Base-by-base conservation (phyloP, 768 basidiomycete genomes). In the Lactarius vividus region DNA sequence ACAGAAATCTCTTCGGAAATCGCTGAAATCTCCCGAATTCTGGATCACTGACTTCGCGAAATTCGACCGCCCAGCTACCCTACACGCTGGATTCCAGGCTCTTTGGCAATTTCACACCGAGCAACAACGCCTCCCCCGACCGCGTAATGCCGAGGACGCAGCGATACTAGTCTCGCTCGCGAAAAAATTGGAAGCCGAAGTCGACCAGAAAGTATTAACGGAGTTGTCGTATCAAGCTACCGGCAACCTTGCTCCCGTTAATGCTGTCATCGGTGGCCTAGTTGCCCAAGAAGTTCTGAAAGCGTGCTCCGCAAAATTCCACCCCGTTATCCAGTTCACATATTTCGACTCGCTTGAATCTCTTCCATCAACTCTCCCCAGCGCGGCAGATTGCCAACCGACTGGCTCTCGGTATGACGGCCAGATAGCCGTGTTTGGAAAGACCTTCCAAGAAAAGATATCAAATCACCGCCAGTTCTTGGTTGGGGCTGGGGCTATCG, bases 341-440 rank as follows among this genome's bases (percentile, higher is more conserved):
- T 99, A 98, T 82, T 95, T 98, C 74, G 97, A 99, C 77, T 96
- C 97, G 11, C 82, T 99, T 56, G 97, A 99, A 75, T 96, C 96
- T 0, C 81, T 98, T 55, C 97, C 97, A 16, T 77, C 81, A 20
- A 76, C 76, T 16, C 79, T 89, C 42, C 94, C 95, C 1, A 83
- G 87, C 10, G 96, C 96, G 74, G 82, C 80, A 54, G 96, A 98
- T 53, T 90, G 88, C 73, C 88, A 88, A 69, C 94, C 96, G 1
- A 80, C 79, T 15, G 88, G 88, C 16, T 86, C 89, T 20, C 87
- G 97, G 53, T 96, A 98, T 75, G 97, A 98, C 76, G 86, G 85
- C 3, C 97, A 98, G 77, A 88, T 98, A 72, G 96, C 94, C 42
- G 95, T 99, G 11, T 98, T 99, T 73, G 97, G 97, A 7, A 91